These are phyloP conservation scores for Rubroshorea leprosula DNA, from an alignment of 345 rosid genomes.

Conservation along the genomic window DNA sequence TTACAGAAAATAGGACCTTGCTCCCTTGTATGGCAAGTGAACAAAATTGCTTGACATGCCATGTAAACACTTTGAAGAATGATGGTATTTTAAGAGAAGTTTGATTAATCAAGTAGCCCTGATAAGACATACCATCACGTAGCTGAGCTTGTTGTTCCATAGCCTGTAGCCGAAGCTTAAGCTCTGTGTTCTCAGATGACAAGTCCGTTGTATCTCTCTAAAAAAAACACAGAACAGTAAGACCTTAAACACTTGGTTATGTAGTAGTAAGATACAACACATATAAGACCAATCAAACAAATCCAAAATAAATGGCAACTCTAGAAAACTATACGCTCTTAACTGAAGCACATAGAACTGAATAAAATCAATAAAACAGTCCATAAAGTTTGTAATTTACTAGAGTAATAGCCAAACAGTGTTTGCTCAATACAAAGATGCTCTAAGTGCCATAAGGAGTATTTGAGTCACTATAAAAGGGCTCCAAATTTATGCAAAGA, in stretches of 20 bases:
- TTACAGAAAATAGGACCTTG: too few species aligned
- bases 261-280: not conserved
- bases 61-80: not conserved
- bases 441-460: not conserved
- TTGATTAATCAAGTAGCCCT: not conserved
- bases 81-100: not conserved
- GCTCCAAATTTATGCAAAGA: not conserved
- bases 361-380: too few species aligned
- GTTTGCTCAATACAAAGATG: not conserved
- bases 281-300: slow-evolving; percentile 3
- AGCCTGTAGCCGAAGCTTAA: slow-evolving; percentile 82
- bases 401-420: slow-evolving; percentile 2
- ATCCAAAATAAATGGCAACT: not conserved
- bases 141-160: slow-evolving; percentile 90
- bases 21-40: slow-evolving; percentile 1
- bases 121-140: slow-evolving; percentile 57
- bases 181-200: slow-evolving; percentile 81
- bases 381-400: not conserved
- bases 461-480: not conserved
- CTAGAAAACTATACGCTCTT: slow-evolving; percentile 8
- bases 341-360: not conserved
- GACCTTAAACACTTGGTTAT: slow-evolving; percentile 6
- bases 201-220: slow-evolving; percentile 85
- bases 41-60: slow-evolving; percentile 4
- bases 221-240: slow-evolving; percentile 19